These are phyloP conservation scores for Capronia coronata DNA, from an alignment of 2,329 filamentous ascomycete genomes.

Conservation along the genomic window DNA sequence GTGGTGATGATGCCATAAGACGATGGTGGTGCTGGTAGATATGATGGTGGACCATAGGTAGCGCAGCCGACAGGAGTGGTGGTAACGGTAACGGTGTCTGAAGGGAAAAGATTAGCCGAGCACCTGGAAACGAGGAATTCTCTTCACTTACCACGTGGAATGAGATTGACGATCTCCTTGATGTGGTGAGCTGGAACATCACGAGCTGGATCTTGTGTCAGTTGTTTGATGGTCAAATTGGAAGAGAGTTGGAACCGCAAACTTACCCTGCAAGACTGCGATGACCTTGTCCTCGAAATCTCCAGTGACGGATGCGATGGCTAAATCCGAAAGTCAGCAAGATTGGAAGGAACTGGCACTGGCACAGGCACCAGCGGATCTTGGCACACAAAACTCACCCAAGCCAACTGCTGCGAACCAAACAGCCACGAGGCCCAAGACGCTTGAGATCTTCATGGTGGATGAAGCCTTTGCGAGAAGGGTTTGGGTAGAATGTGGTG, in stretches of 20 bases:
- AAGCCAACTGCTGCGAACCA: conserved; percentile 9
- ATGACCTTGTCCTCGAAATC: conserved; percentile 6
- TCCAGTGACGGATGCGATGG: not conserved
- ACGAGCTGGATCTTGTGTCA: conserved; percentile 12
- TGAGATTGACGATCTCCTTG: conserved; percentile 18
- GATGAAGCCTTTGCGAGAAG: conserved; percentile 14
- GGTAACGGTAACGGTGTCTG: conserved; percentile 11
- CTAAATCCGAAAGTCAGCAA: conserved; percentile 15
- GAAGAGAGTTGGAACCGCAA: not conserved
- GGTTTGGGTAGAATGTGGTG: conserved; percentile 18
- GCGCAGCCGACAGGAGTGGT: conserved; percentile 6
- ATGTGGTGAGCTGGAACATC: conserved; percentile 13
- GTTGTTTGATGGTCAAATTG: not conserved
- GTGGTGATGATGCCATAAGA: conserved; percentile 5
- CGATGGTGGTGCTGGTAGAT: conserved; percentile 2
- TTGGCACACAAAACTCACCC: conserved; percentile 12
- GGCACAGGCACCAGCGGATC: not conserved
- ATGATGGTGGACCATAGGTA: conserved; percentile 3
- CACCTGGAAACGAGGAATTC: not conserved
- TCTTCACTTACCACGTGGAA: conserved; percentile 23
- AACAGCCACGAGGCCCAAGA: conserved; percentile 12
- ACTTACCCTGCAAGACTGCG: conserved; percentile 17
- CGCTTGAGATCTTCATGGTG: conserved; percentile 24
- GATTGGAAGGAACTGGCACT: no score
- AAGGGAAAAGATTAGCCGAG: conserved; percentile 13